phyloP scores from a whole-genome alignment of 2,329 filamentous ascomycete genomes.

The Chrysoporthe puriensis region DNA sequence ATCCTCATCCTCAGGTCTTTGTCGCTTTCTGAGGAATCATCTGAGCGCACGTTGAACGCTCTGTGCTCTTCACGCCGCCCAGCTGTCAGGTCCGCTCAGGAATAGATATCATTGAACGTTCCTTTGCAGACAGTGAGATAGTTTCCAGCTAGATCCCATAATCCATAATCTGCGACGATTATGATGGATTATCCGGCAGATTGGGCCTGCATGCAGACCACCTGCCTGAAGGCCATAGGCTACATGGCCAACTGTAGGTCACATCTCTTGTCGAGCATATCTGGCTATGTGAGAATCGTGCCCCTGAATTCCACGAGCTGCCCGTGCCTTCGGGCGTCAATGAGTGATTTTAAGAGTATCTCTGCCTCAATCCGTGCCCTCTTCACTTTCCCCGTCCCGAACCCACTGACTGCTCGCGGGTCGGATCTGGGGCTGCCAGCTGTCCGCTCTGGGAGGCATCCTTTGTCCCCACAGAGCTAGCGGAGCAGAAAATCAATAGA shows the following conservation, averaged over 20 bases:
- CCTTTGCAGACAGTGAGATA: neutral
- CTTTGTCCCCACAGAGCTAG: slow-evolving; percentile 7
- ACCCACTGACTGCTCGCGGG: neutral
- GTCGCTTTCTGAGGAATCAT: neutral
- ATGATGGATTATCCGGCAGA: neutral
- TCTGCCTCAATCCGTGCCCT: neutral
- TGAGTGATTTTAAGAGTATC: neutral
- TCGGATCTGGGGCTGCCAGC: slow-evolving; percentile 1
- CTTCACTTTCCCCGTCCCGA: slow-evolving; percentile 7
- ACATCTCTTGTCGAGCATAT: neutral
- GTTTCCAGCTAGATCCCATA: neutral
- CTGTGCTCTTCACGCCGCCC: neutral
- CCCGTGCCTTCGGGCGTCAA: neutral
- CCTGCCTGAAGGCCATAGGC: neutral
- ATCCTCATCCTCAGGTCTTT: neutral
- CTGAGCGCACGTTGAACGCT: neutral
- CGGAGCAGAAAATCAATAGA: slow-evolving; percentile 2
- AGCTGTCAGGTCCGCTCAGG: too few relatives aligned
- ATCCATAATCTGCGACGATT: neutral
- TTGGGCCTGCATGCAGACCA: neutral
- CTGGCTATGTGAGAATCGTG: neutral
- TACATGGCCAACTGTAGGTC: neutral
- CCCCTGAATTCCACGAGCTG: neutral
- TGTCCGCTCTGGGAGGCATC: neutral
- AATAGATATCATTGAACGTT: neutral